Percentiles rank a stretch among this genome's conserved stretches.
phyloP scores from a whole-genome alignment of 345 rosid species.

The Mercurialis annua region DNA sequence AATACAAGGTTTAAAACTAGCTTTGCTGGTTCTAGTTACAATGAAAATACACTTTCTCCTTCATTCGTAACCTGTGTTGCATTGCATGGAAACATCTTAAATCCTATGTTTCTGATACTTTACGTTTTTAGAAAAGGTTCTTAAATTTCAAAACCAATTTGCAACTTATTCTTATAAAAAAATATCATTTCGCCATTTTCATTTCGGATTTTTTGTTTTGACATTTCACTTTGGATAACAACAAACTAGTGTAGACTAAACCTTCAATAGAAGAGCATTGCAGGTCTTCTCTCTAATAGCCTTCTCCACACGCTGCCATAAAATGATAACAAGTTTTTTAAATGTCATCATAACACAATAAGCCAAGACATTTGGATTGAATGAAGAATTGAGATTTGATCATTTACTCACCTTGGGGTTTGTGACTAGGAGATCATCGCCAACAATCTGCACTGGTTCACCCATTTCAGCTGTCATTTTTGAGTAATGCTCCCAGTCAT shows the following conservation, averaged over 20 bases:
- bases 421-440: slow-evolving; percentile 96
- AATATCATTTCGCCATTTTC: too few species aligned
- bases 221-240: neutral
- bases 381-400: neutral
- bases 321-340: neutral
- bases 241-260: slow-evolving; percentile 7
- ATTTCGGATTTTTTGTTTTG: too few species aligned
- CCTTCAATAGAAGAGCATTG: slow-evolving; percentile 97
- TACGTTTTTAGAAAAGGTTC: too few species aligned
- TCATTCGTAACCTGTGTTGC: neutral
- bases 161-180: neutral
- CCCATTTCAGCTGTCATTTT: slow-evolving; percentile 85
- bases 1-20: neutral
- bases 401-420: slow-evolving; percentile 70
- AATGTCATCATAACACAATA: neutral
- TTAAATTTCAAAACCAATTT: too few species aligned
- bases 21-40: neutral
- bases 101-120: too few species aligned
- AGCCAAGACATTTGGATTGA: neutral
- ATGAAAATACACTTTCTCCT: neutral
- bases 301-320: slow-evolving; percentile 78
- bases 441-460: slow-evolving; percentile 75
- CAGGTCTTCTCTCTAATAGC: slow-evolving; percentile 79
- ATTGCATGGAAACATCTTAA: too few species aligned
- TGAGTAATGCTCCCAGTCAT: slow-evolving; percentile 86